Percentiles rank a stretch among this genome's conserved stretches.
These are phyloP conservation scores for Lasiosphaeria miniovina DNA, from an alignment of 495 filamentous ascomycete genomes.

Conservation along the genomic window DNA sequence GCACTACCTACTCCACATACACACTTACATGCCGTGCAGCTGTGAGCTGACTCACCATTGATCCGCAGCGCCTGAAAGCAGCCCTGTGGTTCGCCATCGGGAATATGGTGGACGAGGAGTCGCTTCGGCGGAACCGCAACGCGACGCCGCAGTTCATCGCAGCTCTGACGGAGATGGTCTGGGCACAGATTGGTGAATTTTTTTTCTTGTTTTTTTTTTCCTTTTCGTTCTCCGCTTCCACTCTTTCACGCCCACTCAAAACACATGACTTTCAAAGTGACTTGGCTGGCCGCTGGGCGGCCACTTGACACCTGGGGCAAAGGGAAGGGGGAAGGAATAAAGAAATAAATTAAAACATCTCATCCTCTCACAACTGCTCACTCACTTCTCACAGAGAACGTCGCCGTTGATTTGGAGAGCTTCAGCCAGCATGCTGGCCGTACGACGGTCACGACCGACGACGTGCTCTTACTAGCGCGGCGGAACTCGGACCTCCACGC, in stretches of 20 bases:
- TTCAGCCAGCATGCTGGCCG: slow-evolving; percentile 90
- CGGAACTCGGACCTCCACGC: slow-evolving; percentile 79
- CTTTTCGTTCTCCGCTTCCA: slow-evolving; percentile 1
- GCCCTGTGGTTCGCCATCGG: slow-evolving; percentile 91
- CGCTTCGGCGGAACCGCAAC: slow-evolving; percentile 69
- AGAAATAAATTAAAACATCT: neutral
- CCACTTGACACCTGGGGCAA: too few relatives aligned
- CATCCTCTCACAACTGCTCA: too few relatives aligned
- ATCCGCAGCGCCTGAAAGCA: slow-evolving; percentile 76
- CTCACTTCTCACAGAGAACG: slow-evolving; percentile 53
- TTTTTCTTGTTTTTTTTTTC: neutral
- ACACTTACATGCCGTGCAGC: neutral
- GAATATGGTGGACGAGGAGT: slow-evolving; percentile 86
- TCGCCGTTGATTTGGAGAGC: slow-evolving; percentile 70
- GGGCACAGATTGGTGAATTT: slow-evolving; percentile 75
- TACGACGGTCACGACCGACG: slow-evolving; percentile 73
- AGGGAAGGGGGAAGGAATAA: neutral
- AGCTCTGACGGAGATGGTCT: slow-evolving; percentile 86
- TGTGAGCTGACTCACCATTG: neutral
- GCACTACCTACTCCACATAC: too few relatives aligned
- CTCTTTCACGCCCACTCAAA: neutral
- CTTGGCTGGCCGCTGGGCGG: too few relatives aligned
- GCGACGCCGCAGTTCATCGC: slow-evolving; percentile 95
- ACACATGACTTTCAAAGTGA: neutral
- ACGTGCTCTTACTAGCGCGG: slow-evolving; percentile 82